phyloP scores from a whole-genome alignment of 192 early-diverging fungal species.

The Neocallimastix lanati region DNA sequence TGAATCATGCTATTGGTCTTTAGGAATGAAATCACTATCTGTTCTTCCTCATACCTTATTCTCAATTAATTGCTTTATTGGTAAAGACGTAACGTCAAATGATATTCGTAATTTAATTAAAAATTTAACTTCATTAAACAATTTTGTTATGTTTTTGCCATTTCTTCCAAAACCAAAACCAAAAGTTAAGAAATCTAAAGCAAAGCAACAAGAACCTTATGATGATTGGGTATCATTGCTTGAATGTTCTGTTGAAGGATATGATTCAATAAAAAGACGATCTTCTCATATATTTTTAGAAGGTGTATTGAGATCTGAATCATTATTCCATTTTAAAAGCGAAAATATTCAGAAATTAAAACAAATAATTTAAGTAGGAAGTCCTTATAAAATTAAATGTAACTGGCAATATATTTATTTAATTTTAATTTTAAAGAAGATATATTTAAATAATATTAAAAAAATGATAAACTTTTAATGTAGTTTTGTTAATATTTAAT shows the following conservation, averaged over 20 bases:
- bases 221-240: neutral
- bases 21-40: neutral
- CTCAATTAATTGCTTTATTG: neutral
- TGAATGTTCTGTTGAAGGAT: neutral
- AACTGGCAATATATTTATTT: no score
- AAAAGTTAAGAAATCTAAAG: neutral
- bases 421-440: no score
- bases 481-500: no score
- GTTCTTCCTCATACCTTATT: neutral
- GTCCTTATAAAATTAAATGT: no score
- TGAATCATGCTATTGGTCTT: neutral
- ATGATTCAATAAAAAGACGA: neutral
- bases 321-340: neutral
- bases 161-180: neutral
- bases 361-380: neutral
- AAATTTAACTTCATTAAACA: neutral
- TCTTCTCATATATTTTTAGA: neutral
- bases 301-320: neutral
- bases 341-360: neutral
- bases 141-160: neutral
- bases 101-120: neutral
- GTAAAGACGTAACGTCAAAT: neutral
- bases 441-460: no score
- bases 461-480: no score
- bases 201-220: neutral